Conservation (phyloP, 2,329 filamentous ascomycete species). For the Hypocreales sp. region DNA sequence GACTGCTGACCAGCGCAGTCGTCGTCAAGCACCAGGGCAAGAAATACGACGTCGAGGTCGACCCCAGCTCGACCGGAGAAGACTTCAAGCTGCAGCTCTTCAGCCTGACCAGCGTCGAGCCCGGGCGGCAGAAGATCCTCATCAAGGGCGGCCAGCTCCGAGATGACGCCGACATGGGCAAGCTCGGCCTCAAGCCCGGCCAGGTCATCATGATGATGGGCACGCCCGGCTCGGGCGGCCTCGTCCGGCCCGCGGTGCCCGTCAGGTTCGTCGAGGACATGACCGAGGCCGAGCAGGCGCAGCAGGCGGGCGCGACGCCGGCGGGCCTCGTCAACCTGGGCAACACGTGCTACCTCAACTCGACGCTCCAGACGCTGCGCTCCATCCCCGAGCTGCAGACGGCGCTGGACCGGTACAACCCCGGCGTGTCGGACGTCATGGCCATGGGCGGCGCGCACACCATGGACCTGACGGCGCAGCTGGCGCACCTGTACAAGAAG, state of each 20-base stretch:
- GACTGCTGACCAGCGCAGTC: no score
- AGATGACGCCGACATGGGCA: slow-evolving; percentile 78
- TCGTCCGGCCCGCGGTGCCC: slow-evolving; percentile 61
- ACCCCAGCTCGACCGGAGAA: slow-evolving; percentile 70
- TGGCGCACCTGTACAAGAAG: slow-evolving; percentile 72
- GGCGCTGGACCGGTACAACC: slow-evolving; percentile 47
- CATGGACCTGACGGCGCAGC: slow-evolving; percentile 58
- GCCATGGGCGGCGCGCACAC: slow-evolving; percentile 27
- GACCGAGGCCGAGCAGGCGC: slow-evolving; percentile 83
- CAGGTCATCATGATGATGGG: slow-evolving; percentile 96
- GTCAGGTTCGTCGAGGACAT: slow-evolving; percentile 93
- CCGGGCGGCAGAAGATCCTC: slow-evolving; percentile 88
- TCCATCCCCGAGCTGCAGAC: slow-evolving; percentile 83
- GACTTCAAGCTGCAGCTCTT: slow-evolving; percentile 93
- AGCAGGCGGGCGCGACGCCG: slow-evolving; percentile 68
- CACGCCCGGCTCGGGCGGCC: slow-evolving; percentile 53
- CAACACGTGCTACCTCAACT: slow-evolving; percentile 98
- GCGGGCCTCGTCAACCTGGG: slow-evolving; percentile 83
- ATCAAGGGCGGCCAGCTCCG: slow-evolving; percentile 92
- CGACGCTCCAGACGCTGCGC: slow-evolving; percentile 81
- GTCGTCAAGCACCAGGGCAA: slow-evolving; percentile 92
- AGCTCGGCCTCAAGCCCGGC: slow-evolving; percentile 70
- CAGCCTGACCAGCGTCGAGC: slow-evolving; percentile 89
- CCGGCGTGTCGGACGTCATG: slow-evolving; percentile 18
- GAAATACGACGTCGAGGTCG: slow-evolving; percentile 87